phyloP scores from a whole-genome alignment of 805 yeast genomes.

The Saturnispora galanensis region DNA sequence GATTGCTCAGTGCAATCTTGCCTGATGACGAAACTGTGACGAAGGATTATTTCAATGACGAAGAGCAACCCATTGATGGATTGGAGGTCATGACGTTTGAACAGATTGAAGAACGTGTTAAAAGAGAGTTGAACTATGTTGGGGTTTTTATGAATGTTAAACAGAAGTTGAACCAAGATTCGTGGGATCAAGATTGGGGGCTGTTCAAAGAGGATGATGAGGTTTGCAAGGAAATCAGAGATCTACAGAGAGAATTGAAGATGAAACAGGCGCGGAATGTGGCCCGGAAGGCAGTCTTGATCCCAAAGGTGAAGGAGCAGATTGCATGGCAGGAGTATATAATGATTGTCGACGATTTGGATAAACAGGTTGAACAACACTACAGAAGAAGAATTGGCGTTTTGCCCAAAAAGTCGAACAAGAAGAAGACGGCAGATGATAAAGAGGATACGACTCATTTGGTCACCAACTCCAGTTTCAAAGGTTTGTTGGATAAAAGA shows the following conservation, averaged over 20 bases:
- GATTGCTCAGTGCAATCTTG: conserved; percentile 73
- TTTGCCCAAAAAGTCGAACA: conserved; percentile 52
- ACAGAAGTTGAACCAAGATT: conserved; percentile 28
- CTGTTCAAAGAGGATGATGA: conserved; percentile 87
- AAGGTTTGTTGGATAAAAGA: conserved; percentile 76
- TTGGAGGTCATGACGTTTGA: conserved; percentile 50
- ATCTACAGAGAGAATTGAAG: conserved; percentile 57
- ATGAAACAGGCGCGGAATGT: conserved; percentile 54
- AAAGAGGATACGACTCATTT: conserved; percentile 40
- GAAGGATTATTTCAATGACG: conserved; percentile 3
- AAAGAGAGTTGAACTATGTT: conserved; percentile 78
- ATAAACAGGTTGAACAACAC: conserved; percentile 94
- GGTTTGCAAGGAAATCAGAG: conserved; percentile 72
- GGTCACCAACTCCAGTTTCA: conserved; percentile 68
- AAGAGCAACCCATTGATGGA: conserved; percentile 38
- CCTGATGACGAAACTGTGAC: conserved; percentile 29
- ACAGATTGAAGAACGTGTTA: conserved; percentile 77
- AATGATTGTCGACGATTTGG: conserved; percentile 84
- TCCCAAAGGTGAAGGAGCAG: conserved; percentile 75
- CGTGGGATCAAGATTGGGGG: conserved; percentile 58
- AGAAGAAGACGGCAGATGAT: conserved; percentile 26
- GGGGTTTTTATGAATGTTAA: conserved; percentile 73
- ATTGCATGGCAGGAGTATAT: conserved; percentile 92
- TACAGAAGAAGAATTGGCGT: conserved; percentile 74
- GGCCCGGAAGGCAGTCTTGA: conserved; percentile 51